Conservation (phyloP, 139 green algal species). For the Ettlia oleoabundans region DNA sequence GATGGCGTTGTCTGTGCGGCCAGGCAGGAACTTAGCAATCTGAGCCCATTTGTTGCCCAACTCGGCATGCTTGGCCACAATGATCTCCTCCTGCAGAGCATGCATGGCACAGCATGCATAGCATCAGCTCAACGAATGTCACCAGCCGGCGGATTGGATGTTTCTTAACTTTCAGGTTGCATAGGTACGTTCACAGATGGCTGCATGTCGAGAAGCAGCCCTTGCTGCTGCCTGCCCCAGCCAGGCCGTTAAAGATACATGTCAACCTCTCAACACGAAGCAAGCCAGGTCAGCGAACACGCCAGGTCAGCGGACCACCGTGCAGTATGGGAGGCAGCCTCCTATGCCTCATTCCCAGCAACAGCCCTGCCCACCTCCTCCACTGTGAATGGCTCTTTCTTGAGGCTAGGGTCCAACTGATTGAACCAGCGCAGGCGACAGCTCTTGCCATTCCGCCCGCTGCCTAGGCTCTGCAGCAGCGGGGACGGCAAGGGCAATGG, state of each 20-base stretch:
- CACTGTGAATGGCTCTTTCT: constrained; percentile 71
- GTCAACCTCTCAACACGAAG: too few species aligned
- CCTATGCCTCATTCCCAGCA: too few species aligned
- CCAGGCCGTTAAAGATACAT: too few species aligned
- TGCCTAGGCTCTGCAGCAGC: constrained; percentile 43
- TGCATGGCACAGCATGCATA: neutral
- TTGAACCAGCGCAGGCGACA: constrained; percentile 85
- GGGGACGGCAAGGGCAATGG: neutral
- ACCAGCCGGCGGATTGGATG: neutral
- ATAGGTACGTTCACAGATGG: too few species aligned
- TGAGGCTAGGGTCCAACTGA: constrained; percentile 75
- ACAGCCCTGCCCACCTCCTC: constrained; percentile 67
- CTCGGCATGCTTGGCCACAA: constrained; percentile 59
- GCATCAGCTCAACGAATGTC: neutral
- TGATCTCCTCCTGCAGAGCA: constrained; percentile 44
- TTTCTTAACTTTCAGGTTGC: too few species aligned
- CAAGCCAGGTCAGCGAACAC: too few species aligned
- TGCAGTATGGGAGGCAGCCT: neutral
- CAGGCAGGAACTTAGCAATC: constrained; percentile 74
- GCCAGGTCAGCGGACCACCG: too few species aligned
- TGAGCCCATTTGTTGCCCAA: constrained; percentile 71
- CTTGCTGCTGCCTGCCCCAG: too few species aligned
- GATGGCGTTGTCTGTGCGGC: constrained; percentile 85
- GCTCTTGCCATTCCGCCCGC: constrained; percentile 85
- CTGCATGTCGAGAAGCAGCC: too few species aligned